phyloP scores from a whole-genome alignment of 768 basidiomycete species.

The Chalciporus sphaerocephalus region DNA sequence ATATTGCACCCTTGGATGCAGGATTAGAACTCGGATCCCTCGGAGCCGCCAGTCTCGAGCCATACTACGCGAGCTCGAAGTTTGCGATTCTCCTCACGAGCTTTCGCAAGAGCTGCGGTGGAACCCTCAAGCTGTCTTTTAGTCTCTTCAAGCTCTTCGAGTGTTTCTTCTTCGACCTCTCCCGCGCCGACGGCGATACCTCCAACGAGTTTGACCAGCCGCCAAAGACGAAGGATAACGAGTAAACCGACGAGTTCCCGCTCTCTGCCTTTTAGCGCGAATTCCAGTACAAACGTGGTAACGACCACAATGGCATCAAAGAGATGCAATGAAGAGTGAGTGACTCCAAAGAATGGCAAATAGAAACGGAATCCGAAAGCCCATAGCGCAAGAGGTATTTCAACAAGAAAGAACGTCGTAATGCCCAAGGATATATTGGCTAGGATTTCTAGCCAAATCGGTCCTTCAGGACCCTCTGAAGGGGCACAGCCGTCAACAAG shows the following conservation, averaged over 20 bases:
- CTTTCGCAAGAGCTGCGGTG: conserved; percentile 40
- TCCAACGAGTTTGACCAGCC: conserved; percentile 71
- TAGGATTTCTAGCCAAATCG: conserved; percentile 60
- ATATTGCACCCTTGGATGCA: conserved; percentile 6
- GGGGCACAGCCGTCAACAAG: conserved; percentile 51
- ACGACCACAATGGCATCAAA: conserved; percentile 72
- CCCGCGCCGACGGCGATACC: conserved; percentile 73
- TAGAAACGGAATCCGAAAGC: conserved; percentile 60
- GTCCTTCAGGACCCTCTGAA: conserved; percentile 39
- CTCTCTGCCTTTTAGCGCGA: conserved; percentile 61
- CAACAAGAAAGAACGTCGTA: conserved; percentile 67
- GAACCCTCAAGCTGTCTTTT: conserved; percentile 45
- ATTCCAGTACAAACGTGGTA: conserved; percentile 70
- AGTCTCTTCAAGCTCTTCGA: conserved; percentile 46
- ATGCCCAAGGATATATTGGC: conserved; percentile 62
- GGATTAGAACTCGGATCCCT: conserved; percentile 30
- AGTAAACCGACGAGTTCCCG: conserved; percentile 68
- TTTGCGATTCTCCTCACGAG: conserved; percentile 51
- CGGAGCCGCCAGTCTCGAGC: conserved; percentile 33
- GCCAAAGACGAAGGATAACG: conserved; percentile 74
- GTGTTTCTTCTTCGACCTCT: conserved; percentile 57
- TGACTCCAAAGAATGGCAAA: conserved; percentile 52
- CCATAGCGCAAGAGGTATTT: conserved; percentile 70
- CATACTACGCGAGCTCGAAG: conserved; percentile 41
- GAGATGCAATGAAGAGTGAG: conserved; percentile 61